Conservation (phyloP, 352 stramenopile genomes). For the Phytophthora cactorum region DNA sequence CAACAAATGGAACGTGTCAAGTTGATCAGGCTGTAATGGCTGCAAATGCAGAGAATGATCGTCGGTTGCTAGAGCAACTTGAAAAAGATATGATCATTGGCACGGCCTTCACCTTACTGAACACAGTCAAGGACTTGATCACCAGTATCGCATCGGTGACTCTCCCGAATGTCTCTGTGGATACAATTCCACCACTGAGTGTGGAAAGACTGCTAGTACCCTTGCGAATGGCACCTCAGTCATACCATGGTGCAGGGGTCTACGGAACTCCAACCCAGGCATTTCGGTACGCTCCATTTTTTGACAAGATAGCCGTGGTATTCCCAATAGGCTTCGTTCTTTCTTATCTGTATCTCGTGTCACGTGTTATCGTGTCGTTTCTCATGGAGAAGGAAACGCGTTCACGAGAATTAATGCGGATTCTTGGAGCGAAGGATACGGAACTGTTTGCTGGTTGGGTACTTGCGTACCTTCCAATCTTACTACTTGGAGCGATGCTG, state of each 20-base stretch:
- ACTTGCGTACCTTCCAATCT: conserved; percentile 77
- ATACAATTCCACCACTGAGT: conserved; percentile 41
- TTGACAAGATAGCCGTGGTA: conserved; percentile 71
- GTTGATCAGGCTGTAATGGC: conserved; percentile 42
- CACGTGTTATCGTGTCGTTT: conserved; percentile 88
- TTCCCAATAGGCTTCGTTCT: conserved; percentile 93
- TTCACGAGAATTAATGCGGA: conserved; percentile 92
- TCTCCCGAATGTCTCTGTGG: conserved; percentile 29
- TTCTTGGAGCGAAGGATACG: conserved; percentile 87
- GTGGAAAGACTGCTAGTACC: conserved; percentile 48
- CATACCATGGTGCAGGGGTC: conserved; percentile 54
- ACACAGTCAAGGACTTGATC: conserved; percentile 24
- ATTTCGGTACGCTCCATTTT: conserved; percentile 79
- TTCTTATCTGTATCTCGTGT: conserved; percentile 93
- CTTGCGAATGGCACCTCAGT: conserved; percentile 67
- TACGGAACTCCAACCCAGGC: conserved; percentile 56
- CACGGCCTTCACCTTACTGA: conserved; percentile 42
- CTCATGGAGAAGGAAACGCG: conserved; percentile 93
- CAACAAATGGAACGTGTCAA: conserved; percentile 54
- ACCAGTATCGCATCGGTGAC: conserved; percentile 11
- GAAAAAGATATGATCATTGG: conserved; percentile 63
- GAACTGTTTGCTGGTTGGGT: conserved; percentile 68
- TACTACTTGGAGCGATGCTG: conserved; percentile 53
- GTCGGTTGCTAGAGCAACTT: conserved; percentile 51
- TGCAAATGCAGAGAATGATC: conserved; percentile 33